Base-by-base conservation (phyloP, 2,329 filamentous ascomycete genomes). In the Beauveria bassiana region DNA sequence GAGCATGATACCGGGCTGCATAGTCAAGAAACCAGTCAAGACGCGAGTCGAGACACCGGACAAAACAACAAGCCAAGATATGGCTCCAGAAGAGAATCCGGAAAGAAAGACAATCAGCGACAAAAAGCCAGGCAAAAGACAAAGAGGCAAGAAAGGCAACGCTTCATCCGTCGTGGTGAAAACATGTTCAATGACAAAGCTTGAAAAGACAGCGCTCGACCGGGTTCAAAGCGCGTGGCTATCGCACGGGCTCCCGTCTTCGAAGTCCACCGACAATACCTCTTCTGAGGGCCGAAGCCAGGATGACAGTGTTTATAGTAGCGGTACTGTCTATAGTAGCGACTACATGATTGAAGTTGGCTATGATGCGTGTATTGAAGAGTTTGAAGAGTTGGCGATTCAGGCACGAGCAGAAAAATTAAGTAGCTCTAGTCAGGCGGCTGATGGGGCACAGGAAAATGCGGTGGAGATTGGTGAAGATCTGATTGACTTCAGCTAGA, bases 341-440 rank as follows among this genome's bases (percentile, higher is more conserved):
- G 57, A 53, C 16, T 52, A 38, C 14, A 31, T 60, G 49, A 52
- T 60, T 28, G 57, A 60, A n/a, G 12, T 45, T 9, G 57, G 57
- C 5, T 60, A 60, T 26, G 18, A 45, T 5, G 26, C 24, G 1
- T 53, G 34, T 20, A 22, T 53, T 45, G 49, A 38, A 1, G 57
- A 46, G 12, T 52, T 60, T 14, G 47, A 60, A 6, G 26, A 34
- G 26, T 9, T 60, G 57, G 57, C 40, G 3, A 10, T 18, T 71
- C 71, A 1, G 75, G 80, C 16, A 73, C 77, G 58, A 86, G 82
- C 22, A 85, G 82, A 6, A 88, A 82, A n/a, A 26, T 20, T 24
- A 31, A 1, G 4, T 14, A 34, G 31, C 31, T 34, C 31, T 34
- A 34, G 9, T 34, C 31, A 34, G 3, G 10, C 9, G 31, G 31